A percentile compares a stretch with the other conserved stretches of the same genome.
Evolutionary conservation across 2,329 filamentous ascomycete genomes (phyloP).

Genomic region (Colletotrichum cordylinicola): DNA sequence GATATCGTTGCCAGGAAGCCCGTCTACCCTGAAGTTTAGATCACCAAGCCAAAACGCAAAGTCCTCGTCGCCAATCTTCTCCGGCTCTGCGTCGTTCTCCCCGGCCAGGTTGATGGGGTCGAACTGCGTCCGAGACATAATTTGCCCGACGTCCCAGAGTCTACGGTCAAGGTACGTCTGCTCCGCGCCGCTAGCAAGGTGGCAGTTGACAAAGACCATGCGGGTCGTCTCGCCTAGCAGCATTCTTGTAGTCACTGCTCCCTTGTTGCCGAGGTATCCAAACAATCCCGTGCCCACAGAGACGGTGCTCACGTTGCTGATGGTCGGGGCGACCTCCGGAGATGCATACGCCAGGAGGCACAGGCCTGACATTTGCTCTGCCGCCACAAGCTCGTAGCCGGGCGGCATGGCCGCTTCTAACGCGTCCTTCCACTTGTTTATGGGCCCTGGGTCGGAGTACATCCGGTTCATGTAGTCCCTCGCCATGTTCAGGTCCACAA

Average conservation of each 20-base stretch:
- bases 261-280: constrained; percentile 97
- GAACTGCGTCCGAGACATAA: constrained; percentile 78
- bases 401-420: constrained; percentile 75
- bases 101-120: constrained; percentile 72
- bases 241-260: constrained; percentile 81
- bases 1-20: constrained; percentile 89
- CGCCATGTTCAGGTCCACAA: constrained; percentile 83
- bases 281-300: constrained; percentile 88
- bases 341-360: constrained; percentile 87
- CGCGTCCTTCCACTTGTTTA: constrained; percentile 81
- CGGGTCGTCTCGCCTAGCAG: constrained; percentile 89
- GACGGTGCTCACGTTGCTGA: constrained; percentile 82
- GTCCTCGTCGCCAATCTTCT: constrained; percentile 86
- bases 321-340: constrained; percentile 72
- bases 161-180: constrained; percentile 78
- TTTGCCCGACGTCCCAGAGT: constrained; percentile 88
- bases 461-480: constrained; percentile 75
- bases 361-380: constrained; percentile 87
- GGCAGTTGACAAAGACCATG: constrained; percentile 89
- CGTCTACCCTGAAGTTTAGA: constrained; percentile 90
- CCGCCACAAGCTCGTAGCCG: constrained; percentile 78
- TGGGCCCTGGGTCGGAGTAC: constrained; percentile 74
- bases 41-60: constrained; percentile 97
- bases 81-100: constrained; percentile 67
- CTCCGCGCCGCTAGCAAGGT: constrained; percentile 87